A percentile compares a stretch with the other conserved stretches of the same genome.
phyloP scores from a whole-genome alignment of 805 yeast species.

The Yamadazyma akitaensis region DNA sequence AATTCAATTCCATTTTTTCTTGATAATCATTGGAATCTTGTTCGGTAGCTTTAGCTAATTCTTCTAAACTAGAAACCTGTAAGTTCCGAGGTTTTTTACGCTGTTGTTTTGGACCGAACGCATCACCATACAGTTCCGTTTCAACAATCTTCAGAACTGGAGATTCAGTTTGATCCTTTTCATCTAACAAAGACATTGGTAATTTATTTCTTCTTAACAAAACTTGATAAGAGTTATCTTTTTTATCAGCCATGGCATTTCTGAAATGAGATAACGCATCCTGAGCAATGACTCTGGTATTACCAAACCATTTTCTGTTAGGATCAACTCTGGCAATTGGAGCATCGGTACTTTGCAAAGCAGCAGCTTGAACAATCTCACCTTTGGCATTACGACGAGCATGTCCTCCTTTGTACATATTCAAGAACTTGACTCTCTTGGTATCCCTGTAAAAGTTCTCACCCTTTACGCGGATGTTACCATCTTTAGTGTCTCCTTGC shows the following conservation, averaged over 20 bases:
- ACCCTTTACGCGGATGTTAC: slow-evolving; percentile 91
- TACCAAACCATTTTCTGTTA: slow-evolving; percentile 96
- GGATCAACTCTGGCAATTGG: slow-evolving; percentile 96
- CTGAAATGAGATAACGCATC: slow-evolving; percentile 93
- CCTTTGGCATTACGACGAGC: slow-evolving; percentile 86
- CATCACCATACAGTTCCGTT: slow-evolving; percentile 74
- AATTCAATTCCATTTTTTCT: slow-evolving; percentile 72
- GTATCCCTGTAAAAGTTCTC: slow-evolving; percentile 96
- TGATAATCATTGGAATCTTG: slow-evolving; percentile 57
- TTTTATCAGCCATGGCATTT: slow-evolving; percentile 86
- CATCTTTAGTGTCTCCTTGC: slow-evolving; percentile 79
- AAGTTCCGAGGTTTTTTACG: slow-evolving; percentile 81
- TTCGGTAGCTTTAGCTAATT: slow-evolving; percentile 59
- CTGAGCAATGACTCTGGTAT: slow-evolving; percentile 95
- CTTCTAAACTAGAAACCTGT: slow-evolving; percentile 75
- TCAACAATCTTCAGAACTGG: slow-evolving; percentile 82
- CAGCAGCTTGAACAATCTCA: slow-evolving; percentile 83
- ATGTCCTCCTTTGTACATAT: slow-evolving; percentile 90
- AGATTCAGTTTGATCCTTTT: slow-evolving; percentile 69
- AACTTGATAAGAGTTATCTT: slow-evolving; percentile 80
- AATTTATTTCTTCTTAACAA: slow-evolving; percentile 82
- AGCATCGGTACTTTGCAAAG: slow-evolving; percentile 77
- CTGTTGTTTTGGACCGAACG: slow-evolving; percentile 95
- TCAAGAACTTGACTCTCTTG: slow-evolving; percentile 81
- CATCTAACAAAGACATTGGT: slow-evolving; percentile 94